Evolutionary conservation across 2,329 filamentous ascomycete genomes (phyloP).

Genomic region (Penicillium psychrosexuale): DNA sequence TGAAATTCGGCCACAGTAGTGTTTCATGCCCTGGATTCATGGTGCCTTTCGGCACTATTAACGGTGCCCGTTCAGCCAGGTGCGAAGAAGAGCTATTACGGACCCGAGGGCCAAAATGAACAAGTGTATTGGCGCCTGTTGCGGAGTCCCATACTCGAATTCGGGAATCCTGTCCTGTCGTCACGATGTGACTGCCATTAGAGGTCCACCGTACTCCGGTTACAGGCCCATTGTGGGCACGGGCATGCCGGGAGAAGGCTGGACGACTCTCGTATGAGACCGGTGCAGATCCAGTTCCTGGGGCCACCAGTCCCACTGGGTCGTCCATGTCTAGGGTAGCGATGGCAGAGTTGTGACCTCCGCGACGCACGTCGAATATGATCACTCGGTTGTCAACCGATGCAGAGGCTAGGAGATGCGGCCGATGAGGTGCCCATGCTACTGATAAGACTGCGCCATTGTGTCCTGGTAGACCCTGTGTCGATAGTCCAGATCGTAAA

Average conservation of each 20-base stretch:
- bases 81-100: conserved; percentile 63
- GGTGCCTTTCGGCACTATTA: conserved; percentile 61
- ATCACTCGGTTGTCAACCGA: conserved; percentile 80
- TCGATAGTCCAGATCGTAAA: conserved; percentile 72
- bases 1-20: conserved; percentile 77
- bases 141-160: conserved; percentile 83
- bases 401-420: conserved; percentile 77
- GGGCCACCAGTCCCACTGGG: conserved; percentile 60
- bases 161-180: conserved; percentile 76
- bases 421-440: conserved; percentile 77
- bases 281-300: conserved; percentile 32
- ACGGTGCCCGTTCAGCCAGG: conserved; percentile 59
- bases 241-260: conserved; percentile 44
- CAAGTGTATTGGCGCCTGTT: conserved; percentile 80
- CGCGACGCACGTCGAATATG: conserved; percentile 82
- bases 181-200: conserved; percentile 72
- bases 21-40: conserved; percentile 59
- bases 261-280: conserved; percentile 34
- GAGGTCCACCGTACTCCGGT: conserved; percentile 85
- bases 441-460: conserved; percentile 64
- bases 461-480: conserved; percentile 68
- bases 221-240: conserved; percentile 75
- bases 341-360: conserved; percentile 63
- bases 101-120: conserved; percentile 79
- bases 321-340: conserved; percentile 82